Evolutionary conservation across 257 asterid species (phyloP).

Genomic region (Cynanchum wilfordii): DNA sequence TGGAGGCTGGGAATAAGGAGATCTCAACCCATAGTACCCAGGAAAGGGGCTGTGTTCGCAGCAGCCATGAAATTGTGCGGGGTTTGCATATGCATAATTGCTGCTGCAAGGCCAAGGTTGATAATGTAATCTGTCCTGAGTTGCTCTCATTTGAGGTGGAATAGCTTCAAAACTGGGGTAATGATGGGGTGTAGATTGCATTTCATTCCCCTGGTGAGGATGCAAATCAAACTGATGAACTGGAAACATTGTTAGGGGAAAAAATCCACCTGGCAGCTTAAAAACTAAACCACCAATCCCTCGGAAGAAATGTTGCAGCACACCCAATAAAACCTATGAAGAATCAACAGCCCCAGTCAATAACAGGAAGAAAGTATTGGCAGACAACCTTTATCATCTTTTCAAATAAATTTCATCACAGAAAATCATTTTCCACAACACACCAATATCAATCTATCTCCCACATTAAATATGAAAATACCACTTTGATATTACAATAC

Average conservation of each 20-base stretch:
- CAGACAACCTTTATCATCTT: background rate
- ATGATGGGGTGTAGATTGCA: constrained; percentile 27
- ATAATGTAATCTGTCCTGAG: constrained; percentile 24
- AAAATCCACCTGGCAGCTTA: background rate
- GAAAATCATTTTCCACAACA: background rate
- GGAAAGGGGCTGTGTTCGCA: constrained; percentile 35
- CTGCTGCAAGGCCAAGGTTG: constrained; percentile 44
- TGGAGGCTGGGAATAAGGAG: constrained; percentile 43
- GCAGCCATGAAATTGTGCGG: constrained; percentile 35
- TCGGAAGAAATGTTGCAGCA: background rate
- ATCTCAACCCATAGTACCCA: constrained; percentile 24
- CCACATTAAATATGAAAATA: too few relatives aligned
- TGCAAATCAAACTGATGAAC: constrained; percentile 22
- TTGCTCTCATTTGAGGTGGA: constrained; percentile 25
- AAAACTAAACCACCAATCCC: background rate
- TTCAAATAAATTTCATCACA: background rate
- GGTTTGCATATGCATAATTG: constrained; percentile 29
- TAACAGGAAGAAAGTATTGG: background rate
- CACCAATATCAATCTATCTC: background rate
- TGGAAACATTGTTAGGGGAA: constrained; percentile 30
- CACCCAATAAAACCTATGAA: background rate
- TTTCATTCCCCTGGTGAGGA: constrained; percentile 42
- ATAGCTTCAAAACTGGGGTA: constrained; percentile 26
- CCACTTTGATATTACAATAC: too few relatives aligned
- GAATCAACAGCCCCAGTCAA: background rate